Evolutionary conservation across 1,139 yeast genomes (phyloP).

Genomic region (Geotrichum candidum): DNA sequence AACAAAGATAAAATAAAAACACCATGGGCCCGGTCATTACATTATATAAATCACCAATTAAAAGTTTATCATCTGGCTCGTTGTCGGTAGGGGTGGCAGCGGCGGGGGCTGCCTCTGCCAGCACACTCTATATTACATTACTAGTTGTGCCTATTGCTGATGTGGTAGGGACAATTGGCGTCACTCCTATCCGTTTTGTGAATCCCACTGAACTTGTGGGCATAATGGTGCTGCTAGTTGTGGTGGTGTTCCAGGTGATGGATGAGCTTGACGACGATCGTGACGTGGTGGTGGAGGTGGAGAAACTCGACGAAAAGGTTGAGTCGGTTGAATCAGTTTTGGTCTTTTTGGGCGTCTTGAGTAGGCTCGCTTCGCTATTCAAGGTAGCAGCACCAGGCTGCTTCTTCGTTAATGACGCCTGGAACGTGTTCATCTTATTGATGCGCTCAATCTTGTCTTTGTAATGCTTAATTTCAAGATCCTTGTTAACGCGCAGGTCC

Average conservation of each 20-base stretch:
- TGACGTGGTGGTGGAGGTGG: neutral
- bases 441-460: constrained; percentile 24
- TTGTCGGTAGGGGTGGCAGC: neutral
- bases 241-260: neutral
- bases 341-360: neutral
- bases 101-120: neutral
- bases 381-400: neutral
- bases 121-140: neutral
- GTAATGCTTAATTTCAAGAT: constrained; percentile 35
- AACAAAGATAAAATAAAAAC: neutral
- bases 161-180: neutral
- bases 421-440: constrained; percentile 7
- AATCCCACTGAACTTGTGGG: neutral
- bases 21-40: neutral
- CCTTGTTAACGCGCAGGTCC: constrained; percentile 35
- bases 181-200: neutral
- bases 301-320: neutral
- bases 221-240: neutral
- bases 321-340: neutral
- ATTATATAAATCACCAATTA: neutral
- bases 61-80: neutral
- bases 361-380: neutral
- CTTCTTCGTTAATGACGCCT: neutral
- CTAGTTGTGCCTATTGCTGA: neutral
- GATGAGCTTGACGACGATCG: neutral